These are phyloP conservation scores for Lanzia echinophila DNA, from an alignment of 2,329 filamentous ascomycete species.

Conservation along the genomic window DNA sequence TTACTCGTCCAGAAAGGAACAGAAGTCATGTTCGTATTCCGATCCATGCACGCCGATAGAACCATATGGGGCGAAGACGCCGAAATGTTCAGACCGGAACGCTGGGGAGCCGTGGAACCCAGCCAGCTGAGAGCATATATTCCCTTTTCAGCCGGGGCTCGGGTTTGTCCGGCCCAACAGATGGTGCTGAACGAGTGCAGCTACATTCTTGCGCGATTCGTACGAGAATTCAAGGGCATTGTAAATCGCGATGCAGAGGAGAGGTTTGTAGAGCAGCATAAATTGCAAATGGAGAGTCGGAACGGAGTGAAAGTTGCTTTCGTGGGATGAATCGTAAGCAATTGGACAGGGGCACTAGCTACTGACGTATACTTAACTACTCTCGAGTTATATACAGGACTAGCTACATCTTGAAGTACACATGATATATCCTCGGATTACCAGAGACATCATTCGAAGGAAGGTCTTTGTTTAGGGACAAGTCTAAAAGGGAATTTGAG, in stretches of 20 bases:
- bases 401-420: no score
- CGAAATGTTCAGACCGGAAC: constrained; percentile 34
- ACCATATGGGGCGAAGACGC: constrained; percentile 33
- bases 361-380: neutral
- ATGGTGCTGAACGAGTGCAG: neutral
- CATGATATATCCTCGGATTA: no score
- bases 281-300: neutral
- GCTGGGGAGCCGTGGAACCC: constrained; percentile 29
- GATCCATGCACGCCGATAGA: constrained; percentile 32
- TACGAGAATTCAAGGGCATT: neutral
- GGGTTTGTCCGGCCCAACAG: constrained; percentile 1
- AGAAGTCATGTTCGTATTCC: constrained; percentile 8
- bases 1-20: constrained; percentile 21
- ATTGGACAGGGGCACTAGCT: neutral
- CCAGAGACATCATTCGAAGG: no score
- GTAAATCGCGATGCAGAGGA: neutral
- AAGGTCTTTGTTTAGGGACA: no score
- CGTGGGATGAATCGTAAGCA: neutral
- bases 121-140: neutral
- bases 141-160: neutral
- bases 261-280: neutral
- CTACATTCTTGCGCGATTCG: neutral
- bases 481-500: no score
- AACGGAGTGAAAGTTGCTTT: neutral
- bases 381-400: neutral